phyloP scores from a whole-genome alignment of 495 filamentous ascomycete genomes.

The Penicillium manginii region DNA sequence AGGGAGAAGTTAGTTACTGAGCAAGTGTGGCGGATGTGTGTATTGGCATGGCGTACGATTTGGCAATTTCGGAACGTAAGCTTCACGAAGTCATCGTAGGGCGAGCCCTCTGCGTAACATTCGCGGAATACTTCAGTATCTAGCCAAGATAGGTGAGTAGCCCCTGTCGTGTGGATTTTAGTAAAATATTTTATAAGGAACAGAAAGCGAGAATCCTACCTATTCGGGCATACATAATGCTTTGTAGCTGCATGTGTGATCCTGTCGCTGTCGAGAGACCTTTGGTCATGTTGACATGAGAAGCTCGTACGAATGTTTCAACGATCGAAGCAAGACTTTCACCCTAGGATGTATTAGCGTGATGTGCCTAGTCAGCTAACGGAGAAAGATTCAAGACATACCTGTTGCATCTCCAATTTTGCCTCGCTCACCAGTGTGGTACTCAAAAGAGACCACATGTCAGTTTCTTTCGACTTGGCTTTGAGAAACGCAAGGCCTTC shows the following conservation, averaged over 20 bases:
- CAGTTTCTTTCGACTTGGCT: conserved; percentile 82
- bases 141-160: conserved; percentile 64
- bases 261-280: conserved; percentile 74
- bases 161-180: conserved; percentile 42
- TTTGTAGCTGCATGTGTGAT: conserved; percentile 69
- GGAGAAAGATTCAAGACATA: conserved; percentile 27
- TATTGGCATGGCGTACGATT: conserved; percentile 45
- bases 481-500: conserved; percentile 86
- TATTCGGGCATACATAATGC: conserved; percentile 75
- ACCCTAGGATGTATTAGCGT: conserved; percentile 54
- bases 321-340: conserved; percentile 78
- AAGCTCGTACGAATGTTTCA: conserved; percentile 78
- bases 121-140: conserved; percentile 77
- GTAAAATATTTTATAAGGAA: conserved; percentile 2
- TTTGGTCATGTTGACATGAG: conserved; percentile 78
- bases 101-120: conserved; percentile 65
- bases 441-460: conserved; percentile 85
- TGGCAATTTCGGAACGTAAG: conserved; percentile 61
- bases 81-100: conserved; percentile 79
- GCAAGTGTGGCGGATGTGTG: background rate
- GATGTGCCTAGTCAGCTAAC: background rate
- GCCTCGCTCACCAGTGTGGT: conserved; percentile 87
- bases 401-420: conserved; percentile 70
- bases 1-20: conserved; percentile 19
- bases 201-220: conserved; percentile 47